Evolutionary conservation across 768 basidiomycete genomes (phyloP).

Genomic region (Tylopilus cervinicoccineus): DNA sequence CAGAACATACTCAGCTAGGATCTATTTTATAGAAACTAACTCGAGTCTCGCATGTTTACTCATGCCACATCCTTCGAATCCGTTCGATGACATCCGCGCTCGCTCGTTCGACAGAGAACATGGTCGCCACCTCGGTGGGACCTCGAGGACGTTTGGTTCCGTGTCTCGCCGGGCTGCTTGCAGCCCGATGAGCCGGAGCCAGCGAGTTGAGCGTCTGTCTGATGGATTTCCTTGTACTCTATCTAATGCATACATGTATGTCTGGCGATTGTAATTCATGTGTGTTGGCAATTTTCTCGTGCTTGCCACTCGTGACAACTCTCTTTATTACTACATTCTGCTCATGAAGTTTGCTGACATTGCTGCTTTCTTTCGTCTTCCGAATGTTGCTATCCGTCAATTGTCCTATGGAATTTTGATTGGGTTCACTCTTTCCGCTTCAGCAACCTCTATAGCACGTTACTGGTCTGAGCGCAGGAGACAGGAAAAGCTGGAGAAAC

Average conservation of each 20-base stretch:
- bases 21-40: constrained; percentile 79
- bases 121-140: constrained; percentile 32
- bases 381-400: constrained; percentile 29
- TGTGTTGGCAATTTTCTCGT: too few species aligned
- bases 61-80: constrained; percentile 70
- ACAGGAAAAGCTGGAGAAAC: constrained; percentile 29
- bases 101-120: constrained; percentile 70
- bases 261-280: background rate
- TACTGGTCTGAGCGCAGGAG: constrained; percentile 51
- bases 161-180: constrained; percentile 26
- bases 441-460: constrained; percentile 59
- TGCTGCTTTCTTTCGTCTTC: constrained; percentile 20
- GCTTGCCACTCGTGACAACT: too few species aligned
- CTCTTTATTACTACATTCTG: background rate
- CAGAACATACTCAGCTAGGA: constrained; percentile 80
- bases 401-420: constrained; percentile 55
- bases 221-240: constrained; percentile 41
- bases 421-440: constrained; percentile 73
- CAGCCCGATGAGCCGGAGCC: constrained; percentile 30
- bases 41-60: constrained; percentile 77
- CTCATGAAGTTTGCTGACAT: constrained; percentile 11
- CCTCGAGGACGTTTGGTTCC: constrained; percentile 65
- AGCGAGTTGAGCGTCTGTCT: constrained; percentile 62
- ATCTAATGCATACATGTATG: too few species aligned
- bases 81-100: constrained; percentile 65